Conservation (phyloP, 371 early-diverging fungal genomes). For the Mortierella sp. region DNA sequence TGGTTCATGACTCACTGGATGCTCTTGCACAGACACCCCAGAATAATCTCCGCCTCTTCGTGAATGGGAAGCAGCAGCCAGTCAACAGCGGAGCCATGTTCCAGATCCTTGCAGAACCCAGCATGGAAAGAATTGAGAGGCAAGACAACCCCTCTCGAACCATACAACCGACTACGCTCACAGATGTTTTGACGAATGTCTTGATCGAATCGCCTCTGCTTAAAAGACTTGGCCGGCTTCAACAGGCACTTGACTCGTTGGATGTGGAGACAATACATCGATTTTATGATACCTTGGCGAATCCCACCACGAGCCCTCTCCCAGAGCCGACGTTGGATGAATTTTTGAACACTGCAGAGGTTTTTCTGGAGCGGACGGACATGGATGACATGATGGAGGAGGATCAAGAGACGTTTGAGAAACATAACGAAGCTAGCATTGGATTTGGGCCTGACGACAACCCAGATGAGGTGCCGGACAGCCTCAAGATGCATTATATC, state of each 20-base stretch:
- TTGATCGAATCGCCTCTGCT: constrained; percentile 32
- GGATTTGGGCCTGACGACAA: constrained; percentile 39
- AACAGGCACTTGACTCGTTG: constrained; percentile 38
- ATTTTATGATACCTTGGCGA: constrained; percentile 16
- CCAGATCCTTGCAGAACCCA: not conserved
- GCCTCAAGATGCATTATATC: constrained; percentile 33
- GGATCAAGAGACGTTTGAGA: constrained; percentile 18
- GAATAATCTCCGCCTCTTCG: constrained; percentile 46
- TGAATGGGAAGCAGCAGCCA: constrained; percentile 27
- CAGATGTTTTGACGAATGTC: constrained; percentile 25
- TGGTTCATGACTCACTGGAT: constrained; percentile 31
- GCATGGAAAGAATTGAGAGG: not conserved
- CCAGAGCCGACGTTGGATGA: constrained; percentile 43
- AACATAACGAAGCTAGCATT: constrained; percentile 3
- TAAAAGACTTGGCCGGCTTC: constrained; percentile 33
- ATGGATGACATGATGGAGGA: constrained; percentile 29
- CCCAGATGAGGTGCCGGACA: constrained; percentile 23
- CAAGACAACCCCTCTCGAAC: not conserved
- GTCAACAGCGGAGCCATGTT: constrained; percentile 8
- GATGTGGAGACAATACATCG: constrained; percentile 37
- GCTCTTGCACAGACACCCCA: constrained; percentile 35
- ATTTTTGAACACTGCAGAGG: constrained; percentile 27
- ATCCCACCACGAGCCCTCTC: not conserved
- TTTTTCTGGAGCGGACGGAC: constrained; percentile 34
- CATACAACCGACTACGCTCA: not conserved